Conservation (phyloP, 352 stramenopile species). For the Phytopythium chamaehyphon region DNA sequence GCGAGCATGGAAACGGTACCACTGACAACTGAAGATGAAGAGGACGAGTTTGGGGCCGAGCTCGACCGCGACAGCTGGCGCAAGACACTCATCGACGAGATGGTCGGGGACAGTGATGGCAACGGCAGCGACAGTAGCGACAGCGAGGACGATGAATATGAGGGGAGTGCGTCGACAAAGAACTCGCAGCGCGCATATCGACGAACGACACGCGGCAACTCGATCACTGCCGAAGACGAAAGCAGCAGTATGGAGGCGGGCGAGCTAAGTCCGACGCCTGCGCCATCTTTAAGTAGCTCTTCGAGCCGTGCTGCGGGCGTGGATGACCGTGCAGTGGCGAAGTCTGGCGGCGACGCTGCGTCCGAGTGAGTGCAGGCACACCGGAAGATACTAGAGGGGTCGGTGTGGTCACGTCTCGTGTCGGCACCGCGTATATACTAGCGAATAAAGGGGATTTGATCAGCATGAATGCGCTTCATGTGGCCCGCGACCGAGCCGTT, state of each 20-base stretch:
- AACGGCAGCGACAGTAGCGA: conserved; percentile 5
- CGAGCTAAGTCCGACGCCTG: background rate
- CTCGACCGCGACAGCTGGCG: too few relatives aligned
- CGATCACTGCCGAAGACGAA: conserved; percentile 4
- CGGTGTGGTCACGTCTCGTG: too few relatives aligned
- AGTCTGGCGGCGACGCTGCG: background rate
- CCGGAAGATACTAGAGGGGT: too few relatives aligned
- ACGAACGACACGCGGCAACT: conserved; percentile 4
- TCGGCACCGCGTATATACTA: too few relatives aligned
- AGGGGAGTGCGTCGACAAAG: background rate
- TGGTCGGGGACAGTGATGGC: background rate
- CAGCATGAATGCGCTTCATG: background rate
- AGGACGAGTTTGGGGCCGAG: conserved; percentile 10
- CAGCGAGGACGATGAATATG: background rate
- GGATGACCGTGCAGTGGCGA: background rate
- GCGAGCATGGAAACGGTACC: conserved; percentile 47
- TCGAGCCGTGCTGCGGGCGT: background rate
- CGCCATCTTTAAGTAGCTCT: background rate
- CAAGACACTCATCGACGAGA: conserved; percentile 8
- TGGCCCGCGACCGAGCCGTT: background rate
- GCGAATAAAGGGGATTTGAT: too few relatives aligned
- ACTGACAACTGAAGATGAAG: conserved; percentile 37
- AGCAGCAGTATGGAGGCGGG: background rate
- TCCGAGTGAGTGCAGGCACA: too few relatives aligned
- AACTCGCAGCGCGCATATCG: background rate